phyloP scores from a whole-genome alignment of 495 filamentous ascomycete genomes.

The Emericellopsis terricola region DNA sequence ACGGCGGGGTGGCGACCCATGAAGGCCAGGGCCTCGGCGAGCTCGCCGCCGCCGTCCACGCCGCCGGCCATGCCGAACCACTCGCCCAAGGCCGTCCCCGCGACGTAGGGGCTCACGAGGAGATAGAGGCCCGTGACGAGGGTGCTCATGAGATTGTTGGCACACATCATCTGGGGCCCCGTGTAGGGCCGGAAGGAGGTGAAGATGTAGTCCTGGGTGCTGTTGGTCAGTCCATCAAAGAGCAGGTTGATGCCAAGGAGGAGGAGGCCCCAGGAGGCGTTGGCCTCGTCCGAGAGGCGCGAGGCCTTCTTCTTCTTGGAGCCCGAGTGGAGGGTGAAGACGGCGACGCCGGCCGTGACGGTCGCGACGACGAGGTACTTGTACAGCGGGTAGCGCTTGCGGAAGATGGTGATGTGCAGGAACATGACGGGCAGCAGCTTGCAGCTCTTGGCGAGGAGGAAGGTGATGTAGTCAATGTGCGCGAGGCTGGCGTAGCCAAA shows the following conservation, averaged over 20 bases:
- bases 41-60: conserved; percentile 43
- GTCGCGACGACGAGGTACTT: conserved; percentile 87
- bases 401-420: conserved; percentile 83
- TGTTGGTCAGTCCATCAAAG: conserved; percentile 91
- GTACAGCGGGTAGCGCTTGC: conserved; percentile 78
- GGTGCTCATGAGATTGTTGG: conserved; percentile 78
- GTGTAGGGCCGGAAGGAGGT: conserved; percentile 52
- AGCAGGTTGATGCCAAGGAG: conserved; percentile 83
- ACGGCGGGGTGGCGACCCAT: conserved; percentile 59
- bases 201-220: conserved; percentile 93
- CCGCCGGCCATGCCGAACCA: conserved; percentile 46
- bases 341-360: conserved; percentile 81
- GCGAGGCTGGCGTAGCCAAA: conserved; percentile 88
- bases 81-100: conserved; percentile 41
- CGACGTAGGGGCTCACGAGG: conserved; percentile 58
- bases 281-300: conserved; percentile 23
- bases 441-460: conserved; percentile 94
- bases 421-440: conserved; percentile 97
- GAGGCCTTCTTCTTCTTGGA: conserved; percentile 31
- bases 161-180: conserved; percentile 98
- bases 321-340: conserved; percentile 79
- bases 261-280: conserved; percentile 58
- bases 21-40: conserved; percentile 63
- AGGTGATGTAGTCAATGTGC: conserved; percentile 98
- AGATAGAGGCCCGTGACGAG: conserved; percentile 58